Evolutionary conservation across 2,329 filamentous ascomycete species (phyloP), one percentile per base, ranked within the genome.

Genomic region (Acephala macrosclerotiorum): DNA sequence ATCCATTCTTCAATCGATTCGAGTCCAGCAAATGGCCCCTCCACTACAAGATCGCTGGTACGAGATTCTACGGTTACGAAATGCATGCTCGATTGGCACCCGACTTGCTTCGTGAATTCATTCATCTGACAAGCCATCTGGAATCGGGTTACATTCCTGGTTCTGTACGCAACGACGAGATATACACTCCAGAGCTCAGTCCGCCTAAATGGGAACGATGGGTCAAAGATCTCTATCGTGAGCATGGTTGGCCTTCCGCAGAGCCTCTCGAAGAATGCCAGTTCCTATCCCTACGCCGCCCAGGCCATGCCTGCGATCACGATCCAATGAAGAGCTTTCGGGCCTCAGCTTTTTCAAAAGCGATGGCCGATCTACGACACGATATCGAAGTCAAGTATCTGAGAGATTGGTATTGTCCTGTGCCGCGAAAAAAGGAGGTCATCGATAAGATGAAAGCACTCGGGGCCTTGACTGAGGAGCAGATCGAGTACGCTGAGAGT

Each of bases 381-480:
- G 58, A 63, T 58, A 63, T 63, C 33, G 51, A 55, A 20, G 56
- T 58, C 18, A 49, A 42, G 38, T 63, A 63, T 12, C 49, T 63
- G 61, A 14, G 38, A n/a, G 61, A 63, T 35, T 63, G 61, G 61
- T 63, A 63, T 38, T 63, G 61, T 35, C 55, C 61, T 59, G 61
- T 63, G 22, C 61, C 61, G 26, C 55, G 61, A 18, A 51, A 51
- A n/a, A 16, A 51, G 18, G 47, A 63, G 35, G 29, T 63, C n/a
- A 53, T 63, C 16, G 45, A 47, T n/a, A 45, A 59, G 45, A 25
- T 63, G 29, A 59, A 63, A 25, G 20, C 56, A 5, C 22, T 47
- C 8, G 47, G 35, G 11, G 14, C 36, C 20, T 42, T 63, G 55
- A 59, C 42, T 1, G 42, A 49, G 16, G 61, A 58, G 29, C 61